A percentile compares a stretch with the other conserved stretches of the same genome.
These are phyloP conservation scores for Kalmusia sp. DNA, from an alignment of 2,329 filamentous ascomycete species.

Conservation along the genomic window DNA sequence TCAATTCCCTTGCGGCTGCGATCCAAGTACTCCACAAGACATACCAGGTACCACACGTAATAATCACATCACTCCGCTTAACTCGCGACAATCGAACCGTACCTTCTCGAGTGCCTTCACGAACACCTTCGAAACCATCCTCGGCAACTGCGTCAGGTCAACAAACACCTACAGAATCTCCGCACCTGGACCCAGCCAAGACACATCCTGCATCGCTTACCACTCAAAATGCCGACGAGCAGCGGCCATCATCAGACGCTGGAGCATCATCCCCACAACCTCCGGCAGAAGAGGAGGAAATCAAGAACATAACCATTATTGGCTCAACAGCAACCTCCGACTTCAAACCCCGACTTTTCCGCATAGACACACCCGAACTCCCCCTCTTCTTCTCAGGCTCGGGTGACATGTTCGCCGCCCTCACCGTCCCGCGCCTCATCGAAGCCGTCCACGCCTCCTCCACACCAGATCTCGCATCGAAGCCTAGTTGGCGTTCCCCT, in stretches of 20 bases:
- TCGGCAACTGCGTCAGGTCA: constrained; percentile 26
- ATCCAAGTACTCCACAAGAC: constrained; percentile 78
- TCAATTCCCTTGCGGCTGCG: constrained; percentile 74
- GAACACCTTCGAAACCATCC: constrained; percentile 40
- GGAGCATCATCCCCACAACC: not conserved
- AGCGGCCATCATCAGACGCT: constrained; percentile 12
- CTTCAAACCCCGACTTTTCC: constrained; percentile 80
- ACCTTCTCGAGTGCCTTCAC: constrained; percentile 30
- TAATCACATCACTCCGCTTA: constrained; percentile 89
- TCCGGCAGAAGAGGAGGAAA: constrained; percentile 17
- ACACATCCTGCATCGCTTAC: constrained; percentile 19
- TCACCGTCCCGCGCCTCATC: constrained; percentile 85
- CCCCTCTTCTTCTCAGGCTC: constrained; percentile 97
- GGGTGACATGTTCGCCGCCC: constrained; percentile 96
- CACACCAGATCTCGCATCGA: constrained; percentile 56
- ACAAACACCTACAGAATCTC: constrained; percentile 27
- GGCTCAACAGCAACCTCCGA: constrained; percentile 75
- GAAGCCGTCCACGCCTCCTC: constrained; percentile 71
- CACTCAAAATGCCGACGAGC: not conserved
- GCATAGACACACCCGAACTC: constrained; percentile 83
- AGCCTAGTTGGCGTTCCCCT: constrained; percentile 75
- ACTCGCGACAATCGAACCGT: constrained; percentile 58
- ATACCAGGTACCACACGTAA: constrained; percentile 82
- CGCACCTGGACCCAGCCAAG: constrained; percentile 17
- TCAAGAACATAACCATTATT: constrained; percentile 69